Base-by-base conservation (phyloP, 2,329 filamentous ascomycete species). In the Penicillium hordei region DNA sequence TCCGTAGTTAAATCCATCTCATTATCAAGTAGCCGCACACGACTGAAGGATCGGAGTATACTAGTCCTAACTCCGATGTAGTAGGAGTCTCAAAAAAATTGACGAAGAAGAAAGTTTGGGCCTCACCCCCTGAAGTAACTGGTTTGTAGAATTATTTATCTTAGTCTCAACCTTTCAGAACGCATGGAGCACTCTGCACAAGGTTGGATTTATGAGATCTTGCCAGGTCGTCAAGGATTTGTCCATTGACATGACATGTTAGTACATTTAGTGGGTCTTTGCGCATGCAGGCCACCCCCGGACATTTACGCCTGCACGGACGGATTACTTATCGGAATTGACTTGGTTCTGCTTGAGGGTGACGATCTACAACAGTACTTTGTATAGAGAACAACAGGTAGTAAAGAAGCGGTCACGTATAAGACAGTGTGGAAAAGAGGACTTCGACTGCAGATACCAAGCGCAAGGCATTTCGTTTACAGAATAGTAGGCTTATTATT, bases 251-350 rank as follows among this genome's bases (percentile, higher is more conserved):
- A 29, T 48, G 40, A 57, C 43, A 29, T 48, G 49, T 33, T 25
- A 23, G 27, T 55, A 42, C 33, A 34, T 52, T 13, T 34, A 52
- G 55, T 57, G 55, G 55, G 55, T 57, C 55, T 34, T 57, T 46
- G 42, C 49, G 49, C 43, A 57, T 57, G 42, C 49, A 52, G 27
- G 19, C 54, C 23, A 43, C 9, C 31, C 42, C 54, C 48, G 48
- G 34, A 57, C 49, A 34, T 57, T 42, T 34, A 46, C 25, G 48
- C 33, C 49, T 56, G 53, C 53, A 56, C 39, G 55, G 21, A 53
- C 36, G n/a, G 21, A 36, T 34, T 42, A 33, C 19, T 25, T 23
- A 48, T 48, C 55, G 34, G n/a, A 43, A 34, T 42, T 46, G 33
- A 45, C 25, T 27, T 31, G 36, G 10, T 23, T 53, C 29, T 51